Evolutionary conservation across 2,329 filamentous ascomycete genomes (phyloP), one percentile per base, ranked within the genome.

Genomic region (Botrytis aclada): DNA sequence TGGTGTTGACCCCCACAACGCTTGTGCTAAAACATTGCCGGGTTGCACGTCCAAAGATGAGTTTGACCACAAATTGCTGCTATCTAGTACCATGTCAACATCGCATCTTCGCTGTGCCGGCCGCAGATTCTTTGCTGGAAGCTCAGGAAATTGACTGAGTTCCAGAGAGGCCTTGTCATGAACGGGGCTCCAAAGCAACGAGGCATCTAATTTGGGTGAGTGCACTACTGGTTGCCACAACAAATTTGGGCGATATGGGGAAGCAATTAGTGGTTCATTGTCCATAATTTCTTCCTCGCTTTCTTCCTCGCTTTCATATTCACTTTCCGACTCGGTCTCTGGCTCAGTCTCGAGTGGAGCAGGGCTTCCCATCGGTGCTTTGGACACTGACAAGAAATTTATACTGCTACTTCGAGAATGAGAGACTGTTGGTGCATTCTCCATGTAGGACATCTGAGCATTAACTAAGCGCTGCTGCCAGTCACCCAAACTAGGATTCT

Each of bases 301-400:
- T 63, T 41, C 61, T n/a, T n/a, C n/a, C n/a, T 43, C 56, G 34
- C 18, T 29, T 60, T 43, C 41, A 37, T n/a, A n/a, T 54, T n/a
- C 25, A 12, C 12, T n/a, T 7, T 54, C 47, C 14, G 39, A 51
- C 20, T 74, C 74, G 16, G 69, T 73, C 45, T 78, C 77, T 16
- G 73, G 74, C n/a, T 76, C 76, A 25, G 84, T 87, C 70, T 88
- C 86, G 12, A 86, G 85, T 67, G 87, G 87, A 64, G 87, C 89
- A 45, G 86, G 86, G 75, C 86, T 88, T 54, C 83, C 84, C 4
- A 87, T 77, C 71, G 83, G 82, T 16, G 81, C 80, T 72, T 82
- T 82, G 47, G 83, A 77, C 69, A 84, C 74, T 67, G 82, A 78
- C 63, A 84, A 73, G 77, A 83, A 83, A 75, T 84, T 85, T 75